Base-by-base conservation (phyloP, 768 basidiomycete species). In the Guyanaporus albipodus region DNA sequence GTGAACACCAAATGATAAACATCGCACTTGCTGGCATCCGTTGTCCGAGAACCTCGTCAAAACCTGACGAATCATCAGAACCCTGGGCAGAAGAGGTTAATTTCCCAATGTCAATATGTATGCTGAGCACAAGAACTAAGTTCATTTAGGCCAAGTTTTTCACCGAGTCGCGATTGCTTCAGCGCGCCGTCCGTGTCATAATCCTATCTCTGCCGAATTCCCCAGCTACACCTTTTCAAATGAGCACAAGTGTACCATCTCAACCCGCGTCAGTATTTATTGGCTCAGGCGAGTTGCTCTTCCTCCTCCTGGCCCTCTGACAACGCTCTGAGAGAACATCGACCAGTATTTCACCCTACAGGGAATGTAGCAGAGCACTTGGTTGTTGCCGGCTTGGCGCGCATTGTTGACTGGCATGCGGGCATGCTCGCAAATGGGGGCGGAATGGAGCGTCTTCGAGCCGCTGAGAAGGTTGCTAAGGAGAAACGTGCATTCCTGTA, bases 341-440 rank as follows among this genome's bases (percentile, higher is more conserved):
- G 8, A 24, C 2, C 36, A 89, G 87, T 91, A 11, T 69, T 89
- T 33, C 95, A 98, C 63, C 93, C 95, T 8, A 89, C 85, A 15
- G 95, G 95, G 26, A 96, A 96, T 67, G 85, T 99, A 21, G 93
- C 92, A 11, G 91, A 95, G 56, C 83, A 87, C 66, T 75, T 99
- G 31, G 82, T 91, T 23, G 79, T 77, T 4, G 79, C 81, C 36
- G 94, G 95, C 23, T 74, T 97, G 2, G 95, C 94, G 15, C 85
- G 91, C 47, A 78, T 97, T 40, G 85, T 98, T 48, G 94, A 95
- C 62, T 97, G 94, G 94, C 95, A 99, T 64, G 93, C 95, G 14
- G 94, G 94, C 18, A 87, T 98, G 78, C 80, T 99, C 18, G 82
- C 91, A 1, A 78, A 75, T 43, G 73, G 76, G 42, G 92, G 92